Base-by-base conservation (phyloP, 352 stramenopile genomes). In the Globisporangium barbulae region DNA sequence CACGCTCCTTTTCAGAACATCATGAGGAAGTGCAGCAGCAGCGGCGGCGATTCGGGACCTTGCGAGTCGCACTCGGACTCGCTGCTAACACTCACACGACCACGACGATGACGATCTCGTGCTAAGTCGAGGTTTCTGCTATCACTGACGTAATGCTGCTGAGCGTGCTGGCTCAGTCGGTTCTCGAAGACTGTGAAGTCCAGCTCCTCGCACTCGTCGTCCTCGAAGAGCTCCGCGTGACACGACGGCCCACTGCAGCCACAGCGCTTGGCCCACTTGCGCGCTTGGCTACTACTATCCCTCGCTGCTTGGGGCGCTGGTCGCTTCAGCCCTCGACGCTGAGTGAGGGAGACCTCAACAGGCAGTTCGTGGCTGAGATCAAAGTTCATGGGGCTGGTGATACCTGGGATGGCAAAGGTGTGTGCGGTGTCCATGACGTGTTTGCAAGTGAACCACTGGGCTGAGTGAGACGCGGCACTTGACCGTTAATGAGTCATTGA, bases 21-120 rank as follows among this genome's bases (percentile, higher is more conserved):
- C 60, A 66, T 37, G 52, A 66, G 52, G 30, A 60, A 61, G 50
- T 66, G 60, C n/a, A 66, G 52, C 28, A 66, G 8, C 41, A 61
- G 49, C 30, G 60, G 50, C 13, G 60, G 39, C n/a, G 49, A 55
- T 39, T 49, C 22, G 54, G 22, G 2, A 8, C 17, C 17, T 9
- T 39, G 22, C 22, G 54, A 50, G 0, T 61, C 35, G 2, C 52
- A 58, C 10, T 45, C 31, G 2, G 31, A 44, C 54, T 50, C 13
- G 7, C 33, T 58, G 22, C 6, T 52, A 1, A 2, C 15, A 3
- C 3, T 49, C 2, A 4, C 21, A 2, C 35, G 50, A 19, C 5
- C 22, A 22, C 3, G 22, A 45, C 8, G 12, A 3, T 17, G 15
- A 10, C 22, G 10, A 50, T 7, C 13, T 25, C 28, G 9, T 22